Base-by-base conservation (phyloP, 208 protist species). In the Leishmania gerbilli region DNA sequence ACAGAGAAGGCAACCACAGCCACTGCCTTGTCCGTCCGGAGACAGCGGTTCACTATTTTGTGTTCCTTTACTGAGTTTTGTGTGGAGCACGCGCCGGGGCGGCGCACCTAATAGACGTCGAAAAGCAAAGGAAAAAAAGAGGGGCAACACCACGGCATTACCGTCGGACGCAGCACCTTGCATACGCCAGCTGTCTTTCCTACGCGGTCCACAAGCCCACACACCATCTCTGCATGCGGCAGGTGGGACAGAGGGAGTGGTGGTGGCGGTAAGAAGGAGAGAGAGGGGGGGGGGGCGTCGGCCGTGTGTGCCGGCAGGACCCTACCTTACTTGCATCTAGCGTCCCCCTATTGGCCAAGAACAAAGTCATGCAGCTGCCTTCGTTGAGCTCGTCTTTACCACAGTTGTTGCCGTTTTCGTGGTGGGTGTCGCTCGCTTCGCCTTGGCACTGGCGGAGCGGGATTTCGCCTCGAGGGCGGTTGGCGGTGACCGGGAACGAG, bases 401-500 rank as follows among this genome's bases (percentile, higher is more conserved):
- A 24, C 62, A 34, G 71, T 76, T 56, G 68, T 85, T 15, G 62
- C 42, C 17, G 53, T 79, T 34, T 45, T 27, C 55, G n/a, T 37
- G 62, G 31, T 74, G 0, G 34, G 68, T 40, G 45, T 71, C 37
- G 27, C 42, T 49, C 42, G 24, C 74, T 68, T 77, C 53, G 37
- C 79, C 1, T 7, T 34, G 15, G 37, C 83, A 34, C 75, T 74
- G n/a, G 21, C 76, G 6, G 74, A 69, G 56, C 58, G 34, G 4
- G 74, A 68, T 77, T 60, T 76, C 67, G 45, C 24, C 19, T 75
- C 71, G 45, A 11, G 45, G 19, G 47, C n/a, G 47, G 31, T n/a
- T 42, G 27, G 62, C 8, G 78, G 34, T 49, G 65, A 42, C 51
- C 72, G 78, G n/a, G 82, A 77, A 40, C 69, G 77, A 53, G 79